phyloP scores from a whole-genome alignment of 371 early-diverging fungal genomes.

The Apophysomyces trapeziformis region DNA sequence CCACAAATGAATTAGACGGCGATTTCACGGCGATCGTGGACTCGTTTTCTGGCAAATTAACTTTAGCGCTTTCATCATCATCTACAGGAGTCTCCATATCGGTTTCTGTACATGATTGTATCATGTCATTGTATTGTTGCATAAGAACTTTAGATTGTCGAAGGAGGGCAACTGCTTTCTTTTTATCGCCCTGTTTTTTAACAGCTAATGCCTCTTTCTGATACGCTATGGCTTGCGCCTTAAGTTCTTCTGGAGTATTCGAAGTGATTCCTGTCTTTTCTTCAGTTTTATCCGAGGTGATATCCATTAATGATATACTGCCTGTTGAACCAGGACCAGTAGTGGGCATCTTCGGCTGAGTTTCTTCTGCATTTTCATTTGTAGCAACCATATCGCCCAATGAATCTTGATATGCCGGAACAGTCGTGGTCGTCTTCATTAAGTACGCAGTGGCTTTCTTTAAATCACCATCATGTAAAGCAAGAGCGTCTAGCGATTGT shows the following conservation, averaged over 20 bases:
- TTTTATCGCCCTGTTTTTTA: constrained; percentile 49
- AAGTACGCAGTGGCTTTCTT: constrained; percentile 44
- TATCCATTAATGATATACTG: not conserved
- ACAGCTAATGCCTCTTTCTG: constrained; percentile 47
- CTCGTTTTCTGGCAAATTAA: not conserved
- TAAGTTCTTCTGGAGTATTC: constrained; percentile 24
- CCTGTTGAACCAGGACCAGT: not conserved
- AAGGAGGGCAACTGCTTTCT: constrained; percentile 39
- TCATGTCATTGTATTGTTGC: constrained; percentile 28
- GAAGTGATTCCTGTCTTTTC: not conserved
- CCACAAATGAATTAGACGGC: not conserved
- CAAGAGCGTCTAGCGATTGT: constrained; percentile 34
- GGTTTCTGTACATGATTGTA: not conserved
- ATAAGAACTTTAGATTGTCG: constrained; percentile 41
- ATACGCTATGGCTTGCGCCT: constrained; percentile 33
- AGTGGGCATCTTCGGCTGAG: not conserved
- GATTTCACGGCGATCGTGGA: not conserved
- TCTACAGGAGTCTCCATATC: not conserved
- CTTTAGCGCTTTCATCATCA: not conserved
- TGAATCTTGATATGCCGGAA: constrained; percentile 6
- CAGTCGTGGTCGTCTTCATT: constrained; percentile 26
- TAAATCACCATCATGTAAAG: constrained; percentile 32
- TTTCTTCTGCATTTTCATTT: not conserved
- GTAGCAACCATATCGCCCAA: not conserved
- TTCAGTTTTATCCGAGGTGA: not conserved